Conservation (phyloP, 106 monocot species). For the Alisma plantagoaquatica region DNA sequence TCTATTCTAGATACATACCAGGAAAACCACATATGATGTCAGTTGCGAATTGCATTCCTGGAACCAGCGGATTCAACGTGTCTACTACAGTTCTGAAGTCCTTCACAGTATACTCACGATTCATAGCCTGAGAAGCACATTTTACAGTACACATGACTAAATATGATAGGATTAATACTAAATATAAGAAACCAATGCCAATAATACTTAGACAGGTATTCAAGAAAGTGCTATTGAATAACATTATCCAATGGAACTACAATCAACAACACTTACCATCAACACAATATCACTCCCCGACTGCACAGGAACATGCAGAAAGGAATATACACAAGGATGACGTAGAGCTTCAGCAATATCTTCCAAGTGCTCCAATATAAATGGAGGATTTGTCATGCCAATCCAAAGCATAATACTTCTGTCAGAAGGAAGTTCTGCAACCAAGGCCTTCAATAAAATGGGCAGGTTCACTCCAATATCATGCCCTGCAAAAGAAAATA, state of each 20-base stretch:
- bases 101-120: conserved; percentile 84
- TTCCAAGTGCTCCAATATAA: conserved; percentile 88
- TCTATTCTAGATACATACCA: no score
- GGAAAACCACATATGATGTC: conserved; percentile 99
- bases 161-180: background rate
- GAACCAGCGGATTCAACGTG: conserved; percentile 72
- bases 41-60: conserved; percentile 97
- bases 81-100: conserved; percentile 92
- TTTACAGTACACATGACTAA: background rate
- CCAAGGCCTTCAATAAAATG: conserved; percentile 64
- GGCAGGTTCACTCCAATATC: conserved; percentile 96
- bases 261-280: conserved; percentile 50
- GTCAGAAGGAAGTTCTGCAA: conserved; percentile 79
- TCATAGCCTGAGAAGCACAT: conserved; percentile 60
- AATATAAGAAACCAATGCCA: background rate
- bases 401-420: conserved; percentile 98
- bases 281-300: conserved; percentile 82
- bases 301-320: conserved; percentile 97
- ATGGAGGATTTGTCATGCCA: conserved; percentile 99
- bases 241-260: no score
- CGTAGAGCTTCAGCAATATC: conserved; percentile 73
- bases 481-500: conserved; percentile 60
- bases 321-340: conserved; percentile 95
- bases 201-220: background rate
- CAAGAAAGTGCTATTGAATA: no score